Evolutionary conservation across 441 rosid species (phyloP).

Genomic region (Euphorbia schlechtendalii): DNA sequence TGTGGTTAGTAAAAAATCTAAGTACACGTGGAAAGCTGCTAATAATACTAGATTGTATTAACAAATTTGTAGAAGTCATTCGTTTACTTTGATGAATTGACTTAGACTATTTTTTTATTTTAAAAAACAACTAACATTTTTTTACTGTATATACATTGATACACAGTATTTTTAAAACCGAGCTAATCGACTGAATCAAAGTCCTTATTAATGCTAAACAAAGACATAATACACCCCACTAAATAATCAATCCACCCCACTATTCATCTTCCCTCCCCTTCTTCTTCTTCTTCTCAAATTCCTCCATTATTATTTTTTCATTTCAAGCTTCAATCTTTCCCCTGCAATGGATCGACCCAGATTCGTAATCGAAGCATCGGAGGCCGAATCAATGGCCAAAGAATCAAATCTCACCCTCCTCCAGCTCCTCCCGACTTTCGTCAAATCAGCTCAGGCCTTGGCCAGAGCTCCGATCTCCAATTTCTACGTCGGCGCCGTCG

Average conservation of each 20-base stretch:
- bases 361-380: constrained; percentile 63
- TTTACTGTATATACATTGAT: no score
- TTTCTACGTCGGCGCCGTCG: constrained; percentile 73
- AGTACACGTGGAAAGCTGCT: no score
- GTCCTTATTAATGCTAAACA: no score
- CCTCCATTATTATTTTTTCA: not conserved
- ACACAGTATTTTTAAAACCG: no score
- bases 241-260: constrained; percentile 13
- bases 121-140: no score
- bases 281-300: constrained; percentile 10
- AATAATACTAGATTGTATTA: no score
- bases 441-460: constrained; percentile 45
- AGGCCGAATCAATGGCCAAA: constrained; percentile 58
- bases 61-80: no score
- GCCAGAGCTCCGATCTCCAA: constrained; percentile 84
- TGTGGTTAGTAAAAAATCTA: no score
- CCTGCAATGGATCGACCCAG: constrained; percentile 45
- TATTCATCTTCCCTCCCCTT: not conserved
- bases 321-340: not conserved
- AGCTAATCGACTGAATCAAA: no score
- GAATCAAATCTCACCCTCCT: constrained; percentile 41
- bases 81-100: no score
- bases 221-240: no score
- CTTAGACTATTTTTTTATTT: no score
- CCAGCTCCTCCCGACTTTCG: constrained; percentile 62